Conservation (phyloP, 2,329 filamentous ascomycete species). For the Ophiocordyceps camponoti-floridani region DNA sequence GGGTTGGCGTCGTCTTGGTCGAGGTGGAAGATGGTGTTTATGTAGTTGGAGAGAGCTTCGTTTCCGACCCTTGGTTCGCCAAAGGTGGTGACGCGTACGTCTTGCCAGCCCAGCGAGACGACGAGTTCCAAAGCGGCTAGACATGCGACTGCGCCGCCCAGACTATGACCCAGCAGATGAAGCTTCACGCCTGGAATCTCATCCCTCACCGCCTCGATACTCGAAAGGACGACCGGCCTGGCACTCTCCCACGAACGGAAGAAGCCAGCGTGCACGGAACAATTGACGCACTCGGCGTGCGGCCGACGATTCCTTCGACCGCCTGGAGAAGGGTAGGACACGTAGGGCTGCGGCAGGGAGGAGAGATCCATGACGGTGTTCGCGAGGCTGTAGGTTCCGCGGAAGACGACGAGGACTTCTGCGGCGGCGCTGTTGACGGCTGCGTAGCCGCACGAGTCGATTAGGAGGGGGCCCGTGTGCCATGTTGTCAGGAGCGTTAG, state of each 20-base stretch:
- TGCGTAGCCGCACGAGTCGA: constrained; percentile 87
- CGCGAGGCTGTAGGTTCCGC: constrained; percentile 83
- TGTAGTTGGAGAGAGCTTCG: constrained; percentile 30
- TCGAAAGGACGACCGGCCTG: constrained; percentile 47
- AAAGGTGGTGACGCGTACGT: constrained; percentile 71
- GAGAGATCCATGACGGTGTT: constrained; percentile 85
- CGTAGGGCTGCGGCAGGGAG: constrained; percentile 76
- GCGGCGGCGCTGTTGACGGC: constrained; percentile 51
- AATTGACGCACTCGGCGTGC: no score
- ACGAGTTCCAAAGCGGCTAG: constrained; percentile 72
- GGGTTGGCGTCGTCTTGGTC: constrained; percentile 14
- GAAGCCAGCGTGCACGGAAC: constrained; percentile 86
- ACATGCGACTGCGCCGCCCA: constrained; percentile 82
- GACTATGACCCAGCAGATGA: constrained; percentile 72
- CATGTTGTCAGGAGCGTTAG: constrained; percentile 72
- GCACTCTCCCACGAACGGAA: constrained; percentile 69
- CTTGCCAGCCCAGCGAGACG: constrained; percentile 51
- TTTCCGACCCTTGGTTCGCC: constrained; percentile 65
- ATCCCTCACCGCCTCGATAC: constrained; percentile 39
- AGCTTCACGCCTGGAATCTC: constrained; percentile 55
- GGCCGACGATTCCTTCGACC: no score
- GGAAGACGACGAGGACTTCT: constrained; percentile 68
- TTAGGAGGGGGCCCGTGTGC: constrained; percentile 75
- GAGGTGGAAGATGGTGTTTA: constrained; percentile 34
- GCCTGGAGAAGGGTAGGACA: constrained; percentile 76